phyloP scores from a whole-genome alignment of 495 filamentous ascomycete genomes.

The Parachaetomium inaequale region DNA sequence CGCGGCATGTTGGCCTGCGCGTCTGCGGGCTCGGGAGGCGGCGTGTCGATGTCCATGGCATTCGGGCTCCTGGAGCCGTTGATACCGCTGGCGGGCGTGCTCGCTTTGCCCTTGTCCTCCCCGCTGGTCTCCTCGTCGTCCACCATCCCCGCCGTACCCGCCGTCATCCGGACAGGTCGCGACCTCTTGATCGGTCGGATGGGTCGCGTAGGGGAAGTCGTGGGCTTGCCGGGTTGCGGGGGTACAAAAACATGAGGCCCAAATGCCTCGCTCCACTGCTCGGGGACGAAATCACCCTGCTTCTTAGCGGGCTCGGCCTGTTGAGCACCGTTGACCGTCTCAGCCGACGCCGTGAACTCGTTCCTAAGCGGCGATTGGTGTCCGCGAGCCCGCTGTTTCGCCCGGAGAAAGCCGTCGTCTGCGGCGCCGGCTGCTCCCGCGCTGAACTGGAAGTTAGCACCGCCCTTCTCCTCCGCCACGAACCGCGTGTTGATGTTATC shows the following conservation, averaged over 20 bases:
- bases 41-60: slow-evolving; percentile 56
- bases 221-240: slow-evolving; percentile 30
- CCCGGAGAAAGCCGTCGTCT: slow-evolving; percentile 30
- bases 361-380: slow-evolving; percentile 34
- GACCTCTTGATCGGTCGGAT: slow-evolving; percentile 35
- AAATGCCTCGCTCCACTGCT: slow-evolving; percentile 64
- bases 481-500: slow-evolving; percentile 74
- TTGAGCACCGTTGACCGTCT: slow-evolving; percentile 15
- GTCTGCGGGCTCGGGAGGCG: slow-evolving; percentile 28
- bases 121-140: slow-evolving; percentile 43
- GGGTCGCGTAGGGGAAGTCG: slow-evolving; percentile 40
- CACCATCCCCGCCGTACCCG: slow-evolving; percentile 45
- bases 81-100: slow-evolving; percentile 16
- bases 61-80: slow-evolving; percentile 37
- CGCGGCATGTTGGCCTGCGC: slow-evolving; percentile 33
- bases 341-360: slow-evolving; percentile 17
- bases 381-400: slow-evolving; percentile 37
- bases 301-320: slow-evolving; percentile 17
- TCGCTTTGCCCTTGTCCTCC: slow-evolving; percentile 28
- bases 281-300: slow-evolving; percentile 54
- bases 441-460: slow-evolving; percentile 39
- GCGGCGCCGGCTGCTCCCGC: slow-evolving; percentile 34
- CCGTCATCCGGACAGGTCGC: slow-evolving; percentile 43
- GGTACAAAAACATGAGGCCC: slow-evolving; percentile 56
- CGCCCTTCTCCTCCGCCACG: slow-evolving; percentile 37